Conservation (phyloP, 768 basidiomycete genomes). For the Leccinum ochraceum region DNA sequence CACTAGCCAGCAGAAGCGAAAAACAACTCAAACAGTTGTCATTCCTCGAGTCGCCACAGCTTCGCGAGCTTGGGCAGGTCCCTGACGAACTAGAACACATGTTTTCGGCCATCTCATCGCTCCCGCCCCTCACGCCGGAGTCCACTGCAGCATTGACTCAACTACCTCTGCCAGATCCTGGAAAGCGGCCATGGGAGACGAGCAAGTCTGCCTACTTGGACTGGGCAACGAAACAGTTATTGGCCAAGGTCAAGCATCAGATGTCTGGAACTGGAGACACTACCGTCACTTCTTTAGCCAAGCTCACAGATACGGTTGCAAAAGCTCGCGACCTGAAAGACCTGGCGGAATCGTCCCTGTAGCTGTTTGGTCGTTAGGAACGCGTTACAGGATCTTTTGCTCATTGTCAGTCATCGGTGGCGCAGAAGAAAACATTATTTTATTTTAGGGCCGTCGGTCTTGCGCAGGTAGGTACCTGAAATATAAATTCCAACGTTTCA, state of each 20-base stretch:
- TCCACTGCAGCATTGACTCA: conserved; percentile 38
- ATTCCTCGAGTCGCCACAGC: conserved; percentile 46
- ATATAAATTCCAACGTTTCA: neutral
- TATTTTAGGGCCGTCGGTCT: neutral
- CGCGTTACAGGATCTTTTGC: neutral
- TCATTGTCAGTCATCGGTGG: neutral
- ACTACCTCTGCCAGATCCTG: conserved; percentile 46
- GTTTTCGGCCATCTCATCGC: conserved; percentile 48
- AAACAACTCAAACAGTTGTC: conserved; percentile 43
- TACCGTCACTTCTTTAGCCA: conserved; percentile 23
- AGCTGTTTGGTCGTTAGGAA: conserved; percentile 1
- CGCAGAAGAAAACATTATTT: conserved; percentile 1
- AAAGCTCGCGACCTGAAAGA: conserved; percentile 20
- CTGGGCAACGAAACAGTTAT: conserved; percentile 68
- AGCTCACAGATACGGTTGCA: conserved; percentile 20
- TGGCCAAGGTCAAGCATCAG: conserved; percentile 35
- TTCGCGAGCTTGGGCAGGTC: conserved; percentile 37
- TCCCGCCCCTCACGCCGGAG: conserved; percentile 47
- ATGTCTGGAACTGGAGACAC: conserved; percentile 19
- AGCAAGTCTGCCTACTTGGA: conserved; percentile 72
- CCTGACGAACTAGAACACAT: conserved; percentile 43
- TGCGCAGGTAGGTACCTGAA: neutral
- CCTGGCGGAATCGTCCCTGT: conserved; percentile 15
- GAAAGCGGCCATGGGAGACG: conserved; percentile 79
- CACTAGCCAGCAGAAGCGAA: conserved; percentile 49